Conservation (phyloP, 2,329 filamentous ascomycete genomes). For the Stachybotrys chartarum region DNA sequence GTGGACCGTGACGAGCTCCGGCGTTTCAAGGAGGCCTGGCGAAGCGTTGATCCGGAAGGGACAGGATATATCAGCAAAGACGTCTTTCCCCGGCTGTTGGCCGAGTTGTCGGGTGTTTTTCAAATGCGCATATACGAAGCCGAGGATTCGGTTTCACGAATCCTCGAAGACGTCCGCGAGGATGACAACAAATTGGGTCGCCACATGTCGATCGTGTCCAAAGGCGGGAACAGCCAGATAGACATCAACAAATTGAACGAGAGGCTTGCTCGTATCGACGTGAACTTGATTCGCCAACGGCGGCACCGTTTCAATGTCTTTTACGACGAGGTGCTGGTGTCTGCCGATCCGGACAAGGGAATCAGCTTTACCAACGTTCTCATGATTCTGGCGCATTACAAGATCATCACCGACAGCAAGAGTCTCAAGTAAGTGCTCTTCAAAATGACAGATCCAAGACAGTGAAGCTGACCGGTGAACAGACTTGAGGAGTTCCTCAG, state of each 20-base stretch:
- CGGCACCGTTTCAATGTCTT: constrained; percentile 85
- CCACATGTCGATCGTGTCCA: constrained; percentile 47
- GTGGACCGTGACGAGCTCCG: constrained; percentile 91
- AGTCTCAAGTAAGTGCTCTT: constrained; percentile 60
- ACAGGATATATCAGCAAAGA: constrained; percentile 89
- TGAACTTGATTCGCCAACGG: constrained; percentile 65
- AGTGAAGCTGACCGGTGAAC: constrained; percentile 17
- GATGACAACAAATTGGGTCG: constrained; percentile 40
- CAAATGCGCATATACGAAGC: constrained; percentile 94
- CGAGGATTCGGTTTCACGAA: constrained; percentile 77
- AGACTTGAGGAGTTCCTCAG: constrained; percentile 92
- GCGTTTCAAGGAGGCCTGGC: constrained; percentile 97
- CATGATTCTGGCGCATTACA: constrained; percentile 96
- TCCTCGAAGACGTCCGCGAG: constrained; percentile 75
- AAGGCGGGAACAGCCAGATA: constrained; percentile 49
- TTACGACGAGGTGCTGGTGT: constrained; percentile 92
- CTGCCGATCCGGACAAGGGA: constrained; percentile 79
- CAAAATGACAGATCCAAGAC: not conserved
- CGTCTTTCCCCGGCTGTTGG: constrained; percentile 78
- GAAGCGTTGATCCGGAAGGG: constrained; percentile 85
- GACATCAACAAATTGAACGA: constrained; percentile 70
- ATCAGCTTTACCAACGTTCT: constrained; percentile 88
- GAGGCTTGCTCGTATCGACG: constrained; percentile 66
- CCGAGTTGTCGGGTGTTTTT: constrained; percentile 90
- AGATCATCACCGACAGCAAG: constrained; percentile 97